Base-by-base conservation (phyloP, 441 rosid genomes). In the Erodium chrysanthum region DNA sequence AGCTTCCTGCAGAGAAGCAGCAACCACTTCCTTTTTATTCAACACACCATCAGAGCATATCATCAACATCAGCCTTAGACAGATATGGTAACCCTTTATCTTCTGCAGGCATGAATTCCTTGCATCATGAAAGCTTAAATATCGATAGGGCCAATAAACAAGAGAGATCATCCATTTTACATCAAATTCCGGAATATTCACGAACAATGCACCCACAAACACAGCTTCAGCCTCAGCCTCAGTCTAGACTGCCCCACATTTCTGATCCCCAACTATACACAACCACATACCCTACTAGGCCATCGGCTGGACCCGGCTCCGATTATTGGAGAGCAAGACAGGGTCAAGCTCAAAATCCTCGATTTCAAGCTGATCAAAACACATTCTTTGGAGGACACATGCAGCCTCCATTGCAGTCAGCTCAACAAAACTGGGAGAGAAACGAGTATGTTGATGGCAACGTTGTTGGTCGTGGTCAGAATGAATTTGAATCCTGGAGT, bases 401-500 rank as follows among this genome's bases (percentile, higher is more conserved):
- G 29, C 42, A 37, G 42, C 37, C 37, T 33, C 37, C 37, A 33
- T 33, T 33, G 37, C 69, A n/a, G n/a, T 78, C 82, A 42, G 54
- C 68, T 8, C 64, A 66, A 31, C 70, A 40, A 73, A 72, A 69
- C 4, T 21, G 73, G 74, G 85, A 78, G 48, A 84, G 82, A 74
- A 84, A 83, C 61, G 81, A 72, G 67, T 68, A 74, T 46, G 54
- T 18, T 69, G 68, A 23, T 2, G 63, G 77, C n/a, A n/a, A n/a
- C n/a, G n/a, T n/a, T n/a, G n/a, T n/a, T 29, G 33, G 40, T 35
- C 0, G 42, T 37, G 42, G 42, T 31, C 71, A 73, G 66, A 83
- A 77, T 15, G 97, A 82, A 25, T 88, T 74, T 64, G 97, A 89
- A 73, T 90, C 98, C 2, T 91, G 97, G 97, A 89, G 97, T 79